phyloP scores from a whole-genome alignment of 352 stramenopile genomes.

The Phytophthora cajani region DNA sequence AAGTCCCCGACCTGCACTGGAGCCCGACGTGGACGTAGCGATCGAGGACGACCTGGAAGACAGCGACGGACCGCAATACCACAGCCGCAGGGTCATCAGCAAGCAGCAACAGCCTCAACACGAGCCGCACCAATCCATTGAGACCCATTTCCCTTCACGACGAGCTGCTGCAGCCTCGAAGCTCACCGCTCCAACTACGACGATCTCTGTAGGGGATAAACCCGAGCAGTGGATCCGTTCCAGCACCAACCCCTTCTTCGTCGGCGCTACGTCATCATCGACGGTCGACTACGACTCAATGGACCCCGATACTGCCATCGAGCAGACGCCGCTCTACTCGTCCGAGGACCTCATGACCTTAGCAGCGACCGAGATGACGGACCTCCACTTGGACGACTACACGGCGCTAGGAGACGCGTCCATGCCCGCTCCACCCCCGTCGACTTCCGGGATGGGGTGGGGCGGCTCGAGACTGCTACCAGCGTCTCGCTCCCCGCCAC shows the following conservation, averaged over 20 bases:
- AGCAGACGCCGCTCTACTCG: constrained; percentile 65
- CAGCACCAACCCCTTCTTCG: constrained; percentile 64
- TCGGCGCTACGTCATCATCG: constrained; percentile 12
- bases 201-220: constrained; percentile 16
- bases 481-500: constrained; percentile 34
- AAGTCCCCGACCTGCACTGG: constrained; percentile 27
- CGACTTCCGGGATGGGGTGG: constrained; percentile 9
- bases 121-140: constrained; percentile 14
- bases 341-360: constrained; percentile 66
- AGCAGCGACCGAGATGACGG: constrained; percentile 56
- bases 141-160: constrained; percentile 29
- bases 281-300: constrained; percentile 53
- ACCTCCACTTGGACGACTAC: constrained; percentile 77
- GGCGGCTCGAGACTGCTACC: constrained; percentile 14
- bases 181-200: constrained; percentile 8
- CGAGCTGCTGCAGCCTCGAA: constrained; percentile 24
- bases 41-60: constrained; percentile 35
- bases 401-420: constrained; percentile 32
- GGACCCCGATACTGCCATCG: constrained; percentile 74
- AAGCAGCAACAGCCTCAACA: constrained; percentile 25
- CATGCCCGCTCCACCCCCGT: constrained; percentile 15
- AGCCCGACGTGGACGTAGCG: constrained; percentile 24
- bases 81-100: constrained; percentile 11
- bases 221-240: constrained; percentile 61
- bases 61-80: constrained; percentile 21